Conservation (phyloP, 1,284 basidiomycete species). For the Porodaedalea pini region DNA sequence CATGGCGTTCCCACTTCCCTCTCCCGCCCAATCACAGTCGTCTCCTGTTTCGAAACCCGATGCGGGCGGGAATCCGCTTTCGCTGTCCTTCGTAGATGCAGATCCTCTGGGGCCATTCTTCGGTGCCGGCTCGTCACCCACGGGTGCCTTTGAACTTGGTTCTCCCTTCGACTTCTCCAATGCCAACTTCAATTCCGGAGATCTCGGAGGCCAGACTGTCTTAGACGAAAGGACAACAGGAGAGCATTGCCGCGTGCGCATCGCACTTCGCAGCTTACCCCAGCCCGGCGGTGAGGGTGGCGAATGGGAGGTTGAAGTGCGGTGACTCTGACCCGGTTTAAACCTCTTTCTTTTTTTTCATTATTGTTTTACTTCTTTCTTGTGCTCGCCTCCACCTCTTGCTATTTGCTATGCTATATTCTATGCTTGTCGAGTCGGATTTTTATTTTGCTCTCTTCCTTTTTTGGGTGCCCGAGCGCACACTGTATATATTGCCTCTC, state of each 20-base stretch:
- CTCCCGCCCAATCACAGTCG: background rate
- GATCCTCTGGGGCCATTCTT: slow-evolving; percentile 18
- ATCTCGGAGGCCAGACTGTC: slow-evolving; percentile 25
- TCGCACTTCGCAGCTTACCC: slow-evolving; percentile 61
- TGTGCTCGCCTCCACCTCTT: background rate
- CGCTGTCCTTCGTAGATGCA: slow-evolving; percentile 7
- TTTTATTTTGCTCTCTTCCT: background rate
- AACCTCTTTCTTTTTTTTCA: background rate
- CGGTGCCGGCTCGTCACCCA: background rate
- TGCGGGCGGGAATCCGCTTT: background rate
- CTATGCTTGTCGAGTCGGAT: background rate
- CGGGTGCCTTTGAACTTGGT: background rate
- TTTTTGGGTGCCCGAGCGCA: background rate
- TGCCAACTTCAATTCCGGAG: background rate
- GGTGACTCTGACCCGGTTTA: background rate
- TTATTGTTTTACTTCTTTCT: background rate
- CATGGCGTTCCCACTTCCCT: background rate
- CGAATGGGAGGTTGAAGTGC: slow-evolving; percentile 67
- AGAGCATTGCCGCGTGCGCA: slow-evolving; percentile 43
- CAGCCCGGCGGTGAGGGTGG: slow-evolving; percentile 57
- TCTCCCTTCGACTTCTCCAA: background rate
- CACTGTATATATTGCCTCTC: background rate
- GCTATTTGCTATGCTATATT: background rate
- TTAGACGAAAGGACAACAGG: slow-evolving; percentile 31
- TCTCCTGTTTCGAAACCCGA: background rate